Conservation (phyloP, 148 eudicot genomes). For the Pharnaceum exiguum region DNA sequence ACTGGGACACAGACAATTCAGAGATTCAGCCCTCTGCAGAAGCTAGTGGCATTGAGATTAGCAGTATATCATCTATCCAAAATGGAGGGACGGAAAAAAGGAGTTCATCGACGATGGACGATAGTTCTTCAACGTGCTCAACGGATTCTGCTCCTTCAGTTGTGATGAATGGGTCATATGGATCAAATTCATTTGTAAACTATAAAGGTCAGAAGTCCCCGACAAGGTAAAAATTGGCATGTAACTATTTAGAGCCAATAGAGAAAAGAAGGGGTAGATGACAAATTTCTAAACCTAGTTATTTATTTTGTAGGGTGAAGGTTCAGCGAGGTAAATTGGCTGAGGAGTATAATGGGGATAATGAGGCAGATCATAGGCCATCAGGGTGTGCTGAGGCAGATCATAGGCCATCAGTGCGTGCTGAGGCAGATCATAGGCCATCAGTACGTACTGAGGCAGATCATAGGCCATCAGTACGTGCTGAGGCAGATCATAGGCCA, state of each 20-base stretch:
- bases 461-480: conserved; percentile 39
- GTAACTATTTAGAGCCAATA: not conserved
- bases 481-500: conserved; percentile 32
- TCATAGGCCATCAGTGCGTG: conserved; percentile 39
- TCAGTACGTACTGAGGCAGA: conserved; percentile 39
- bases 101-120: conserved; percentile 52
- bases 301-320: conserved; percentile 43
- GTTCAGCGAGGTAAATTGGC: conserved; percentile 43
- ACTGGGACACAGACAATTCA: conserved; percentile 74
- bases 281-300: not conserved
- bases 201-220: conserved; percentile 53
- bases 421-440: conserved; percentile 32
- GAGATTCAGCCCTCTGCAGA: conserved; percentile 57
- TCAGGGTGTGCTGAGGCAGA: conserved; percentile 39
- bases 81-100: conserved; percentile 66
- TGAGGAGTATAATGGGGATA: conserved; percentile 35
- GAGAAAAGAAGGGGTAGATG: not conserved
- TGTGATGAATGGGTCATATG: conserved; percentile 39
- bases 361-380: conserved; percentile 33
- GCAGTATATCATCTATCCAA: conserved; percentile 39
- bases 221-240: conserved; percentile 32
- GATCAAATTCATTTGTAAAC: conserved; percentile 35
- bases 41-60: conserved; percentile 42
- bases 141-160: conserved; percentile 70
- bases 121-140: conserved; percentile 82